phyloP scores from a whole-genome alignment of 2,329 filamentous ascomycete genomes.

The Cladosporium oxysporum region DNA sequence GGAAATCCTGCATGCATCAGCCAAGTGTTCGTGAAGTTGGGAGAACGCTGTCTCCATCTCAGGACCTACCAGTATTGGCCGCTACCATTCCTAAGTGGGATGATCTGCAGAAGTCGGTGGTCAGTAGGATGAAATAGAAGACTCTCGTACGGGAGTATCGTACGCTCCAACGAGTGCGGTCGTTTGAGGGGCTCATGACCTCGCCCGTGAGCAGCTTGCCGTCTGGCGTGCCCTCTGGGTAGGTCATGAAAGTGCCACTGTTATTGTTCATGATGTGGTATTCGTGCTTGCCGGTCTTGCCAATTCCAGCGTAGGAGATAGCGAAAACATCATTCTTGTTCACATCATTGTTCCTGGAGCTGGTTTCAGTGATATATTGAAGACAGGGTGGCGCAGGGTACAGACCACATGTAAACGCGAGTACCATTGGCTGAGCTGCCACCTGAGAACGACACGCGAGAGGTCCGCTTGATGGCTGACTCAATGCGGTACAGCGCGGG shows the following conservation, averaged over 20 bases:
- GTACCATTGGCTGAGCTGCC: neutral
- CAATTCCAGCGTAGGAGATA: neutral
- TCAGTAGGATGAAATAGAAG: neutral
- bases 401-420: neutral
- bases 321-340: neutral
- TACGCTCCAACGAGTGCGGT: neutral
- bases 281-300: slow-evolving; percentile 1
- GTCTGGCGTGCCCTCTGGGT: neutral
- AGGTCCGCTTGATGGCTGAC: neutral
- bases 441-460: neutral
- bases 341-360: neutral
- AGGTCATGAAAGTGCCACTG: neutral
- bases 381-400: neutral
- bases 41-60: neutral
- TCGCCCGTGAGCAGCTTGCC: neutral
- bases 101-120: neutral
- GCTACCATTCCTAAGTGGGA: neutral
- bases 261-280: slow-evolving; percentile 6
- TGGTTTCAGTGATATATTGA: neutral
- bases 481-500: slow-evolving; percentile 1
- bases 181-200: neutral
- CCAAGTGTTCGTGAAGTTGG: neutral
- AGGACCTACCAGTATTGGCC: neutral
- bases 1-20: neutral
- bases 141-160: neutral